A percentile compares a stretch with the other conserved stretches of the same genome.
Evolutionary conservation across 306 rosid species (phyloP).

Genomic region (Quercus engelmannii): DNA sequence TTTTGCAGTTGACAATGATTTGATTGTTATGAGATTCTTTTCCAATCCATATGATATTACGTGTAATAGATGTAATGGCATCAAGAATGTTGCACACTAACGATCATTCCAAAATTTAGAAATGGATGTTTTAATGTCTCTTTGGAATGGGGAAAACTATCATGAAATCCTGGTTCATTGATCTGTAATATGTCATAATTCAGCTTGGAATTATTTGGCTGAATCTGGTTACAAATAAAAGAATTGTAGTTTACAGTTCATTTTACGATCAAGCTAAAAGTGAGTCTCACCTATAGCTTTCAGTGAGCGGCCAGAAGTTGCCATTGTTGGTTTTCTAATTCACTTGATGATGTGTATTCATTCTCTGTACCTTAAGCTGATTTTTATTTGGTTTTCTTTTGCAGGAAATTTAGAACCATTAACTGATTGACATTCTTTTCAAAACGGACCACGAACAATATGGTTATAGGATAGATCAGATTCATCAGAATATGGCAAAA

Average conservation of each 20-base stretch:
- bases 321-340: too few relatives aligned
- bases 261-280: neutral
- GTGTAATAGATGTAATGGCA: too few relatives aligned
- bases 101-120: neutral
- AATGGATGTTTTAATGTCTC: neutral
- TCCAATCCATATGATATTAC: neutral
- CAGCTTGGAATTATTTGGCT: neutral
- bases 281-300: too few relatives aligned
- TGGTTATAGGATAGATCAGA: too few relatives aligned
- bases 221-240: neutral
- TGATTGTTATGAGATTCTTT: neutral
- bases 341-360: too few relatives aligned
- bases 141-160: neutral
- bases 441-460: too few relatives aligned
- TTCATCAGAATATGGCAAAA: too few relatives aligned
- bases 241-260: neutral
- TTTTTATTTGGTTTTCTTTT: too few relatives aligned
- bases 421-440: too few relatives aligned
- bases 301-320: too few relatives aligned
- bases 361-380: too few relatives aligned
- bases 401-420: too few relatives aligned
- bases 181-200: neutral
- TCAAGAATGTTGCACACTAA: neutral
- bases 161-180: neutral
- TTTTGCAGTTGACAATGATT: neutral